These are phyloP conservation scores for Pinus taeda DNA, from an alignment of 75 land plant species.

Conservation along the genomic window DNA sequence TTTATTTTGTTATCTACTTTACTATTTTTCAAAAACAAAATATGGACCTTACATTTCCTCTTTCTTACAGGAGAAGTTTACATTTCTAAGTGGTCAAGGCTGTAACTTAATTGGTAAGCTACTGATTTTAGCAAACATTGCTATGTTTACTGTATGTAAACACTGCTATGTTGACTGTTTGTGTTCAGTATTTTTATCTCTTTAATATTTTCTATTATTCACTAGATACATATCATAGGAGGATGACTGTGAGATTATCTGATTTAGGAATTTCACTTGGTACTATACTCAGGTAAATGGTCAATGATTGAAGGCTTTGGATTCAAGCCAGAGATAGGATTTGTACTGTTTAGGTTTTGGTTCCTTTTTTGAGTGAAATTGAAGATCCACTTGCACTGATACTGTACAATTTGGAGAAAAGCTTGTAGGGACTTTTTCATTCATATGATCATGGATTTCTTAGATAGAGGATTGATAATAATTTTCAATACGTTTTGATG, in stretches of 20 bases:
- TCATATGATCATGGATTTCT: too few relatives aligned
- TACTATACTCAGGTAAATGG: neutral
- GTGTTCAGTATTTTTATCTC: neutral
- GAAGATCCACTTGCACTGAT: too few relatives aligned
- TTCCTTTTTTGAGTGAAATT: too few relatives aligned
- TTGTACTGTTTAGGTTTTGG: too few relatives aligned
- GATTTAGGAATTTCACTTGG: neutral
- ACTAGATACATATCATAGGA: neutral
- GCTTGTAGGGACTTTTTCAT: too few relatives aligned
- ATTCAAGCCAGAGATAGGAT: too few relatives aligned
- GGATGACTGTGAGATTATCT: too few relatives aligned
- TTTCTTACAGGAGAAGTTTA: constrained; percentile 69
- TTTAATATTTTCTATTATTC: neutral
- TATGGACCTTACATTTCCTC: constrained; percentile 3
- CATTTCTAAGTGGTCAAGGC: constrained; percentile 60
- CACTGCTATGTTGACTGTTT: neutral
- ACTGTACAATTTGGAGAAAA: too few relatives aligned
- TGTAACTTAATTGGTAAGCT: constrained; percentile 71
- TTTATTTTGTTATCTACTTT: neutral
- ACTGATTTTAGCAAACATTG: neutral
- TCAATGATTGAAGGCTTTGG: too few relatives aligned
- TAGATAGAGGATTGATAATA: too few relatives aligned
- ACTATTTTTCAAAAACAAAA: neutral
- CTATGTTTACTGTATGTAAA: neutral
- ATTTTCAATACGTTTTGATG: too few relatives aligned